Evolutionary conservation across 1,284 basidiomycete species (phyloP), one percentile per base, ranked within the genome.

Genomic region (Papiliotrema flavescens): DNA sequence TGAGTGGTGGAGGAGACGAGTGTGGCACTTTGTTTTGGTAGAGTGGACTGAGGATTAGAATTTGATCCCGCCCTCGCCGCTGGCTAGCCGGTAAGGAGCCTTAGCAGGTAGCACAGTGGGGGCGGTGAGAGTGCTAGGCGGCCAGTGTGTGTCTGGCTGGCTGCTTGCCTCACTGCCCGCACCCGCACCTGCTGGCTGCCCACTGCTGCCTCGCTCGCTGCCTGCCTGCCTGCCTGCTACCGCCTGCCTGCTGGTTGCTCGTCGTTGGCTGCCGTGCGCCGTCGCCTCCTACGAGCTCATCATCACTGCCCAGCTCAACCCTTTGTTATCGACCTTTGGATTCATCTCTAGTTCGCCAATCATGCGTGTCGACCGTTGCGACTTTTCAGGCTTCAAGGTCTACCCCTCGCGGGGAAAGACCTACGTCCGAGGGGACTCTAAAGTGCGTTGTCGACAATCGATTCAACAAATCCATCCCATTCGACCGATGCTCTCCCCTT

Each of bases 301-400:
- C 41, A 52, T 17, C 20, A 32, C 32, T 36, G 17, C 3, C 24
- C 11, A 20, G 23, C 32, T 45, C 3, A 6, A 26, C 32, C 15
- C 36, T 11, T 35, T 43, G 32, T 24, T 32, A 47, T 11, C 24
- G n/a, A 37, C 19, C 37, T 37, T 32, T 32, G 28, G 28, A 32
- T 32, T 32, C 28, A 32, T 32, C 28, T 32, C 28, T 32, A 32
- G 28, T 32, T 32, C 28, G 28, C 28, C 28, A 32, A 61, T 49
- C 57, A 80, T 94, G 93, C 95, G 95, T 85, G 85, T 94, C 82
- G 93, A 97, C 81, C 88, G 90, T 80, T 94, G 95, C 83, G 87
- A 87, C 63, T 96, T 96, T 84, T 93, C 90, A 71, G 90, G 90
- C 72, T 91, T 83, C 84, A 88, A 88, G 78, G 93, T 97, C 83